Conservation (phyloP, 1,139 yeast species). For the Hyphopichia burtonii region DNA sequence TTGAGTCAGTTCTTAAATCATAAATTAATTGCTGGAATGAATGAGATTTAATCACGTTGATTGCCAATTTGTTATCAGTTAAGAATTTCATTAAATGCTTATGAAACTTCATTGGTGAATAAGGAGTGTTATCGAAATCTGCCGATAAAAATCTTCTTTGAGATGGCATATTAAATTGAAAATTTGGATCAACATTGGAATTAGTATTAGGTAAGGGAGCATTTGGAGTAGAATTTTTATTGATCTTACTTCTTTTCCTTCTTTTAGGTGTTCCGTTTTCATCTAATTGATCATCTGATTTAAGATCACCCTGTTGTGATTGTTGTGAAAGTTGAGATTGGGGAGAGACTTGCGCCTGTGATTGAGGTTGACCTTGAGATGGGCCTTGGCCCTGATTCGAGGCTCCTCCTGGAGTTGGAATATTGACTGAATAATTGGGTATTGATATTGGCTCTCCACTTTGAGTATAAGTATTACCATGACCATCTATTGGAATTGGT, state of each 20-base stretch:
- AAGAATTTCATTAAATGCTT: constrained; percentile 51
- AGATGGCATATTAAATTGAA: constrained; percentile 7
- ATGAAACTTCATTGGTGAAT: constrained; percentile 49
- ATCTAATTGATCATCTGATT: background rate
- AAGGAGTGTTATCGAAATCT: constrained; percentile 44
- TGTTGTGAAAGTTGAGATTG: too few relatives aligned
- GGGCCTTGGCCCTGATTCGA: too few relatives aligned
- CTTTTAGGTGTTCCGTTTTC: constrained; percentile 2
- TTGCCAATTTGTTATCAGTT: constrained; percentile 51
- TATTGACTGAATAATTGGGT: background rate
- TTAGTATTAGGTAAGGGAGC: background rate
- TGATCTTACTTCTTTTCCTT: constrained; percentile 1
- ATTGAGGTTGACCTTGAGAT: too few relatives aligned
- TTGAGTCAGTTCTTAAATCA: constrained; percentile 49
- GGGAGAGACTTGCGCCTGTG: too few relatives aligned
- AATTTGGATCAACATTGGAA: constrained; percentile 1
- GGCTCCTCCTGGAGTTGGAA: background rate
- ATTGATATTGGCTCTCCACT: constrained; percentile 23
- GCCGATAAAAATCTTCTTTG: constrained; percentile 24
- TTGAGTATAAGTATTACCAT: constrained; percentile 33
- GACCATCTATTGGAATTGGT: constrained; percentile 38
- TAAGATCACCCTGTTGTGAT: background rate
- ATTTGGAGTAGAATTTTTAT: background rate
- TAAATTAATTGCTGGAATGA: constrained; percentile 53
- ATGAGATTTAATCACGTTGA: constrained; percentile 47